These are phyloP conservation scores for Clavispora asparagi DNA, from an alignment of 805 yeast genomes.

Conservation along the genomic window DNA sequence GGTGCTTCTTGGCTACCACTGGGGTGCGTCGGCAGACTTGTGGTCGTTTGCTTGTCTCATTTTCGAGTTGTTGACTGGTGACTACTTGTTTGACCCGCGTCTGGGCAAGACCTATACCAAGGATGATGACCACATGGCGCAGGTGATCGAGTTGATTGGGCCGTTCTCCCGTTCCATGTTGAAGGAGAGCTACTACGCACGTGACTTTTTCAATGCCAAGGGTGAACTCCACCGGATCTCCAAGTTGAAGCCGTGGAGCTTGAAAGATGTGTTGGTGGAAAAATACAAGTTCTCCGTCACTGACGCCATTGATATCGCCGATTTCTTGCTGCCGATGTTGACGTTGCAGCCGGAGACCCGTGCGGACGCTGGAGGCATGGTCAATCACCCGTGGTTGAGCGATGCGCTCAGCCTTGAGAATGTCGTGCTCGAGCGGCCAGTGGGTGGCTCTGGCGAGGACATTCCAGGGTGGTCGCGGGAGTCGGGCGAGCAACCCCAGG, in stretches of 20 bases:
- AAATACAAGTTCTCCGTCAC: conserved; percentile 48
- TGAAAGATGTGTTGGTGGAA: conserved; percentile 43
- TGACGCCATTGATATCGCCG: conserved; percentile 70
- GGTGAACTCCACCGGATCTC: conserved; percentile 40
- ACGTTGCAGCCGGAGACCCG: conserved; percentile 70
- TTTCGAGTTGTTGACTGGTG: conserved; percentile 58
- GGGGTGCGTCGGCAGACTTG: conserved; percentile 61
- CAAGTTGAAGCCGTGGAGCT: conserved; percentile 47
- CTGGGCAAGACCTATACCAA: conserved; percentile 42
- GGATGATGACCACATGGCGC: conserved; percentile 62
- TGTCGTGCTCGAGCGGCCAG: conserved; percentile 64
- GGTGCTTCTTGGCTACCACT: conserved; percentile 47
- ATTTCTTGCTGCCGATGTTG: conserved; percentile 81
- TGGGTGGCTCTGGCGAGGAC: conserved; percentile 79
- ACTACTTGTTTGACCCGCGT: conserved; percentile 58
- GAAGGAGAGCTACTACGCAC: conserved; percentile 29
- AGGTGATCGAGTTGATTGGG: conserved; percentile 51
- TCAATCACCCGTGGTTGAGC: conserved; percentile 78
- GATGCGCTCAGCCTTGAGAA: conserved; percentile 76
- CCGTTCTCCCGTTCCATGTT: conserved; percentile 36
- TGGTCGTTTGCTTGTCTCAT: conserved; percentile 59
- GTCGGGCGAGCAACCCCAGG: conserved; percentile 21
- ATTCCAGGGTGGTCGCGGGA: conserved; percentile 89
- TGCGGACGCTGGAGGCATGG: conserved; percentile 95
- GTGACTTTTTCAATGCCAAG: conserved; percentile 16